Evolutionary conservation across 202 grass and related monocot genomes (phyloP), one percentile per base, ranked within the genome.

Genomic region (Hordeum pubiflorum): DNA sequence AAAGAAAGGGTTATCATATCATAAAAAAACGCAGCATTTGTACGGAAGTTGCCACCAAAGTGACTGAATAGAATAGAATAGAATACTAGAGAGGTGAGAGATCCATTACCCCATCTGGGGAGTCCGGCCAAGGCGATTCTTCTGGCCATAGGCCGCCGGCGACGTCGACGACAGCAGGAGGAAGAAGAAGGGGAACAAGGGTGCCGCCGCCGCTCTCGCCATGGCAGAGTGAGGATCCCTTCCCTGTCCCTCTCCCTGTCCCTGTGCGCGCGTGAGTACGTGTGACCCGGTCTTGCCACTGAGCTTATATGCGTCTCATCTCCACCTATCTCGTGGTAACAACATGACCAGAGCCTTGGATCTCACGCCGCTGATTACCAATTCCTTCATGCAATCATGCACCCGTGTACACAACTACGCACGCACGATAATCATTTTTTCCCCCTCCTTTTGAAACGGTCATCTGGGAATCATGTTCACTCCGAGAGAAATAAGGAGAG

Each of bases 91-190:
- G 23, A 18, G 74, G 9, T 78, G 22, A 29, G 22, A 43, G 39
- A 63, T 46, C 27, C 3, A 37, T 81, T 81, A 97, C 93, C 93
- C 90, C 93, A 93, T 97, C 83, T 89, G 93, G 26, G 93, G 90
- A 72, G 93, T 91, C 59, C 52, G 75, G 61, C 79, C 90, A 71
- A 91, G 88, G 67, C 62, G 86, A 80, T 91, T 91, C 78, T 89
- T 72, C 50, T 91, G 26, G 34, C 72, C 11, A 0, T 32, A 4
- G 31, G 12, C 67, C 1, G 67, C 67, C 39, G 22, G 39, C 67
- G 39, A 70, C 9, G 22, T 70, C 3, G n/a, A n/a, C 5, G 64
- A 68, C 34, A 70, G 3, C 7, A 70, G 3, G 67, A 70, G 12
- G 39, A 70, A 46, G 39, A 70, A 70, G 21, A 70, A 26, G 21